These are phyloP conservation scores for Aspergillus hiratsukae DNA, from an alignment of 2,329 filamentous ascomycete genomes.

Conservation along the genomic window DNA sequence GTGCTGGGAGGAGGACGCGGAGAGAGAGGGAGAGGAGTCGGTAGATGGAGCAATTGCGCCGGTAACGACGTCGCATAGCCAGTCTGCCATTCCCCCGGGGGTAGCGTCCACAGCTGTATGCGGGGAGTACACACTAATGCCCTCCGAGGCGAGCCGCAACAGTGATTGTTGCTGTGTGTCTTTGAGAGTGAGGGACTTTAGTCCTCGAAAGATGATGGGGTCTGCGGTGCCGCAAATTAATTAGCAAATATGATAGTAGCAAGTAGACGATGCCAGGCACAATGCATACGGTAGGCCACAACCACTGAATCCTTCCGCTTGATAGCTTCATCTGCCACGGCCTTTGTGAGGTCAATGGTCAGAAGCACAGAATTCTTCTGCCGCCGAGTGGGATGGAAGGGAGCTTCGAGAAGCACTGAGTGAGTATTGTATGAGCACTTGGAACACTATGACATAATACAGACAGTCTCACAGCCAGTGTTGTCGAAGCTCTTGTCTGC, in stretches of 20 bases:
- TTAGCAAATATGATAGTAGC: background rate
- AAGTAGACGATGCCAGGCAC: background rate
- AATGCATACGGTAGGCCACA: slow-evolving; percentile 73
- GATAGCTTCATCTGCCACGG: slow-evolving; percentile 88
- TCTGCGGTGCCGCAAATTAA: slow-evolving; percentile 51
- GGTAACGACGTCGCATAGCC: slow-evolving; percentile 82
- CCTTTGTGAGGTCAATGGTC: slow-evolving; percentile 84
- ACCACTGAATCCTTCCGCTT: slow-evolving; percentile 69
- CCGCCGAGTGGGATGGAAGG: slow-evolving; percentile 53
- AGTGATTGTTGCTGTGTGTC: slow-evolving; percentile 86
- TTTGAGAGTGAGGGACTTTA: slow-evolving; percentile 80
- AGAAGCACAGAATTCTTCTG: slow-evolving; percentile 68
- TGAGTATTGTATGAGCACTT: slow-evolving; percentile 4
- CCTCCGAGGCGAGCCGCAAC: slow-evolving; percentile 73
- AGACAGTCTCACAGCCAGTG: slow-evolving; percentile 63
- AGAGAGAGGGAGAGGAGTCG: slow-evolving; percentile 4
- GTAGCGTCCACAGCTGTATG: slow-evolving; percentile 93
- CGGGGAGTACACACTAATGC: slow-evolving; percentile 92
- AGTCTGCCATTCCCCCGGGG: slow-evolving; percentile 80
- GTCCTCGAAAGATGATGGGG: slow-evolving; percentile 89
- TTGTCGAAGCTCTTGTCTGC: slow-evolving; percentile 94
- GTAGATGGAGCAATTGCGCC: slow-evolving; percentile 35
- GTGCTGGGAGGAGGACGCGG: slow-evolving; percentile 20
- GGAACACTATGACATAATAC: background rate
- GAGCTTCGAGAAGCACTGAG: slow-evolving; percentile 64